Evolutionary conservation across 2,329 filamentous ascomycete species (phyloP), one percentile per base, ranked within the genome.

Genomic region (Penicillium aurantiogriseum): DNA sequence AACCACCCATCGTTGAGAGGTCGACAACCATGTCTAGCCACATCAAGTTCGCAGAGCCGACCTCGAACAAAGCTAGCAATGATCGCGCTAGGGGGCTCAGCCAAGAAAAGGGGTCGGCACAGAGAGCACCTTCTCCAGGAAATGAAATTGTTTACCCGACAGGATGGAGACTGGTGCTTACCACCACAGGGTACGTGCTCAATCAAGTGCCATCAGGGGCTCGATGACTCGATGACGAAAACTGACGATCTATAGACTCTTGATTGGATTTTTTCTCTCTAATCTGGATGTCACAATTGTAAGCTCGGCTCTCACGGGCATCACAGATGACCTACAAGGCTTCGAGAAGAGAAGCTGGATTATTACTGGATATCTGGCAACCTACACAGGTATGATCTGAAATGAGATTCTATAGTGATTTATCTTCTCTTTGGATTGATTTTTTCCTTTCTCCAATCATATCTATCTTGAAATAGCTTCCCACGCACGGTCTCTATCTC

Each of bases 221-320:
- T 8, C 53, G 10, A n/a, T 35, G 17, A 35, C 3, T 8, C 53
- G 10, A n/a, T 35, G 17, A 35, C 13, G n/a, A 5, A 17, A 36
- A 33, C 21, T 43, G n/a, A 49, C 23, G 3, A 39, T 39, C 7
- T 25, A 46, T n/a, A 67, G 72, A 29, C 60, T 69, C 19, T 50
- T 71, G 47, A 64, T 68, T 51, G 56, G 67, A 9, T 67, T 69
- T 47, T 74, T 71, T 38, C 63, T 74, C 15, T 66, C 68, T 17
- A 73, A 71, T 45, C 33, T 75, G 21, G 70, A 75, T 55, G 62
- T 69, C n/a, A 68, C 71, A 4, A 69, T 75, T 27, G 71, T 72
- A 4, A 74, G 71, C 58, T 74, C 72, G 1, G 67, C 72, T 5
- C 61, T 76, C 1, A 60, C 74, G 4, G 61, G 63, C 21, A 75